phyloP scores from a whole-genome alignment of 495 filamentous ascomycete genomes.

The Tuber melanosporum region DNA sequence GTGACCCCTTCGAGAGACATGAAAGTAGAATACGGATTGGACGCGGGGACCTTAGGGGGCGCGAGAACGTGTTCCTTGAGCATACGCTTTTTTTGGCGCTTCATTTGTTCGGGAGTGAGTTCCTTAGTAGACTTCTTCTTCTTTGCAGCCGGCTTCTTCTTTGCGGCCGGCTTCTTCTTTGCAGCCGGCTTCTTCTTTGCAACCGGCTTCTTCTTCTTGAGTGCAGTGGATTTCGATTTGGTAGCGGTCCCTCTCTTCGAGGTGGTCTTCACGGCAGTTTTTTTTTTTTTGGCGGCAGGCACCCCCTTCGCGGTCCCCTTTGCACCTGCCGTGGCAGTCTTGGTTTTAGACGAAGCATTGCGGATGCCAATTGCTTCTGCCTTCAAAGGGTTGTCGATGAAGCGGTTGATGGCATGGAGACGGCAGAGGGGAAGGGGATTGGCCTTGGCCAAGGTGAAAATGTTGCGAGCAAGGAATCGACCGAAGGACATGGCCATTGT shows the following conservation, averaged over 20 bases:
- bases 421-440: constrained; percentile 1
- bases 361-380: constrained; percentile 2
- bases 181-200: constrained; percentile 8
- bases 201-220: constrained; percentile 12
- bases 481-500: constrained; percentile 3
- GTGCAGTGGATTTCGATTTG: constrained; percentile 6
- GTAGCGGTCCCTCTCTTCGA: neutral
- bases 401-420: neutral
- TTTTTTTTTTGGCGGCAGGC: neutral
- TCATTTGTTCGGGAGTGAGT: neutral
- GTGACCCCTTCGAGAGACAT: neutral
- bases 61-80: neutral
- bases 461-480: neutral
- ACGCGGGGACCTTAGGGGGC: neutral
- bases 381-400: neutral
- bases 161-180: constrained; percentile 1
- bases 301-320: constrained; percentile 8
- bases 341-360: neutral
- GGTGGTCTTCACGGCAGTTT: neutral
- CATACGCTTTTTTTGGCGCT: neutral
- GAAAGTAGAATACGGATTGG: neutral
- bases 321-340: neutral
- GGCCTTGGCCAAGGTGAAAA: neutral
- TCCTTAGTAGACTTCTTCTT: constrained; percentile 8
- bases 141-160: constrained; percentile 13